Evolutionary conservation across 306 rosid species (phyloP).

Genomic region (Astragalus glycyphyllos): DNA sequence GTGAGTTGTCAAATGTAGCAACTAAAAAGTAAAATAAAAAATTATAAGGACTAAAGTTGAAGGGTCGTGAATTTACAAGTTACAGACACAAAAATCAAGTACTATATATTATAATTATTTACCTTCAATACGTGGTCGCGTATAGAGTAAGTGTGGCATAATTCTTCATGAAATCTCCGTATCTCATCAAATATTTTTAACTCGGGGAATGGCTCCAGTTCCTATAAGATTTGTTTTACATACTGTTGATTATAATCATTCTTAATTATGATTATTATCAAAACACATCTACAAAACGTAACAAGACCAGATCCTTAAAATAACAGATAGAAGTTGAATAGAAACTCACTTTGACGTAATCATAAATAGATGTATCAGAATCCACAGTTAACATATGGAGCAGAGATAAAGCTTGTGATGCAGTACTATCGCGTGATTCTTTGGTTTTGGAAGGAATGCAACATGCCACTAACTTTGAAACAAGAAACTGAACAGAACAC

Average conservation of each 20-base stretch:
- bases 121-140: constrained; percentile 81
- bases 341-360: constrained; percentile 70
- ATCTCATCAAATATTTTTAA: constrained; percentile 65
- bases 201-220: constrained; percentile 87
- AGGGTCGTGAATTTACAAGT: neutral
- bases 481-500: constrained; percentile 65
- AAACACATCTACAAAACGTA: constrained; percentile 31
- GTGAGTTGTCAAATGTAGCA: no score
- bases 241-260: neutral
- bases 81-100: constrained; percentile 19
- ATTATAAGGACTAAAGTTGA: no score
- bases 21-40: no score
- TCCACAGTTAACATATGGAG: constrained; percentile 71
- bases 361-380: constrained; percentile 79
- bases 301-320: constrained; percentile 34
- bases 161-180: constrained; percentile 71
- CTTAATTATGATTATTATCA: neutral
- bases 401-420: constrained; percentile 67
- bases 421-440: constrained; percentile 48
- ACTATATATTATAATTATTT: constrained; percentile 27
- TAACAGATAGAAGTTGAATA: constrained; percentile 24
- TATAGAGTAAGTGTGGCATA: constrained; percentile 72
- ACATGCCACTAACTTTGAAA: constrained; percentile 84
- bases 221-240: constrained; percentile 56
- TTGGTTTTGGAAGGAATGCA: constrained; percentile 66